Conservation (phyloP, 768 basidiomycete genomes). For the Vararia minispora region DNA sequence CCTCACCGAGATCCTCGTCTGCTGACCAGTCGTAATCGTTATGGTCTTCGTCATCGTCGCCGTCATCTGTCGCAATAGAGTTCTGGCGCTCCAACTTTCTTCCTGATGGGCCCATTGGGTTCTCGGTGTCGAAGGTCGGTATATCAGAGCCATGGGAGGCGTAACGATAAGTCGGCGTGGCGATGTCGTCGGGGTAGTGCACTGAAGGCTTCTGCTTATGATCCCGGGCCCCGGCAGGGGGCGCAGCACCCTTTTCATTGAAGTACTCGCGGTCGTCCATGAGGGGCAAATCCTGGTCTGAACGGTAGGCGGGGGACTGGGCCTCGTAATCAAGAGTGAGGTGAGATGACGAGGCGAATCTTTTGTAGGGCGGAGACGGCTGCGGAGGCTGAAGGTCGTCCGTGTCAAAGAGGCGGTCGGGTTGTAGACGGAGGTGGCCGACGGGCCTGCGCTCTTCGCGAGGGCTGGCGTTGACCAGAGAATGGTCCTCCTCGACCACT, state of each 20-base stretch:
- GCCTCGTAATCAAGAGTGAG: constrained; percentile 17
- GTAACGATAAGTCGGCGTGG: constrained; percentile 16
- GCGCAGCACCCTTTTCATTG: constrained; percentile 13
- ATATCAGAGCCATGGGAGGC: not conserved
- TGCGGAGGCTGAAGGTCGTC: constrained; percentile 15
- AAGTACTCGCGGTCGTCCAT: constrained; percentile 15
- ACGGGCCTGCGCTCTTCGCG: too few species aligned
- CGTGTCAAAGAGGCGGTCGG: constrained; percentile 13
- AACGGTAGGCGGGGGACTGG: constrained; percentile 17
- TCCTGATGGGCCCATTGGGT: too few species aligned
- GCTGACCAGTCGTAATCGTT: constrained; percentile 68
- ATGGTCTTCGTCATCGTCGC: constrained; percentile 46
- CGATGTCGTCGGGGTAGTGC: constrained; percentile 40
- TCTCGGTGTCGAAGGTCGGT: constrained; percentile 10
- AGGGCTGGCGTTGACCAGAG: too few species aligned
- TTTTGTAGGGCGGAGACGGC: constrained; percentile 30
- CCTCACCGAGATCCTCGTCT: constrained; percentile 65
- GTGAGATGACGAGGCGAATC: constrained; percentile 24
- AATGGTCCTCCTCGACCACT: too few species aligned
- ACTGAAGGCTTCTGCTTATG: constrained; percentile 39
- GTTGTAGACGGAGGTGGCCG: constrained; percentile 8
- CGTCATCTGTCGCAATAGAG: constrained; percentile 41
- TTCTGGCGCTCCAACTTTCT: too few species aligned
- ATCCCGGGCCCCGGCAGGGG: constrained; percentile 11
- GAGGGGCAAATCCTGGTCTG: constrained; percentile 14